A percentile compares a stretch with the other conserved stretches of the same genome.
These are phyloP conservation scores for Cryptococcus sp. DNA, from an alignment of 1,284 basidiomycete genomes.

Conservation along the genomic window DNA sequence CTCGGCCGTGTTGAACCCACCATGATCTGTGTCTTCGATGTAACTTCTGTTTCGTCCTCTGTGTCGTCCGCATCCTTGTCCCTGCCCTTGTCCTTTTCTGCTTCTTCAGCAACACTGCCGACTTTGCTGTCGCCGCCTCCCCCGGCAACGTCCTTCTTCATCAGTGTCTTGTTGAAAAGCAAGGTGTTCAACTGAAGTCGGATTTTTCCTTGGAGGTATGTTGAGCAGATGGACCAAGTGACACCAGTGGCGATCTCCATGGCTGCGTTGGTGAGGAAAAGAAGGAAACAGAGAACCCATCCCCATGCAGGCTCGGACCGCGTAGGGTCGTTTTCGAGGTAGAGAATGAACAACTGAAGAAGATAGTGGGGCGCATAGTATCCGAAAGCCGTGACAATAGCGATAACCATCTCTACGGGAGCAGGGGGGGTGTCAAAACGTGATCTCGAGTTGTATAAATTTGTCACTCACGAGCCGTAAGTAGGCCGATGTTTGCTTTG, in stretches of 20 bases:
- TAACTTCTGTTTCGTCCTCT: constrained; percentile 67
- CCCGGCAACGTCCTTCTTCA: constrained; percentile 76
- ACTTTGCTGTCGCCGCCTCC: constrained; percentile 33
- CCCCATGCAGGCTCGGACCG: constrained; percentile 55
- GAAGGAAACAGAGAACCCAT: constrained; percentile 57
- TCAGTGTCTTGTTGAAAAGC: constrained; percentile 83
- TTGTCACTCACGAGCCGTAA: constrained; percentile 42
- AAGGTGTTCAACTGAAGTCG: constrained; percentile 81
- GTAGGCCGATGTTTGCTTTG: constrained; percentile 46
- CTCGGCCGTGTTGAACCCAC: constrained; percentile 19
- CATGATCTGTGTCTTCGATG: constrained; percentile 87
- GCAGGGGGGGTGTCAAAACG: not conserved
- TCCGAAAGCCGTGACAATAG: constrained; percentile 64
- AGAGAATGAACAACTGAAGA: constrained; percentile 67
- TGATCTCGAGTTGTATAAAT: not conserved
- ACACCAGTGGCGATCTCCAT: constrained; percentile 56
- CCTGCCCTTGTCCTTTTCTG: constrained; percentile 39
- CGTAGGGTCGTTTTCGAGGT: constrained; percentile 65
- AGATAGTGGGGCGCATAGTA: constrained; percentile 81
- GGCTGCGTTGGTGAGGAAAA: constrained; percentile 67
- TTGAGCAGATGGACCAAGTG: constrained; percentile 49
- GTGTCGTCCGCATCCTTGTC: constrained; percentile 30
- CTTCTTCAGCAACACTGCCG: constrained; percentile 29
- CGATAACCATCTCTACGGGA: constrained; percentile 59
- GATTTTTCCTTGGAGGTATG: constrained; percentile 57